phyloP scores from a whole-genome alignment of 768 basidiomycete genomes.

The Royoungia palumana region DNA sequence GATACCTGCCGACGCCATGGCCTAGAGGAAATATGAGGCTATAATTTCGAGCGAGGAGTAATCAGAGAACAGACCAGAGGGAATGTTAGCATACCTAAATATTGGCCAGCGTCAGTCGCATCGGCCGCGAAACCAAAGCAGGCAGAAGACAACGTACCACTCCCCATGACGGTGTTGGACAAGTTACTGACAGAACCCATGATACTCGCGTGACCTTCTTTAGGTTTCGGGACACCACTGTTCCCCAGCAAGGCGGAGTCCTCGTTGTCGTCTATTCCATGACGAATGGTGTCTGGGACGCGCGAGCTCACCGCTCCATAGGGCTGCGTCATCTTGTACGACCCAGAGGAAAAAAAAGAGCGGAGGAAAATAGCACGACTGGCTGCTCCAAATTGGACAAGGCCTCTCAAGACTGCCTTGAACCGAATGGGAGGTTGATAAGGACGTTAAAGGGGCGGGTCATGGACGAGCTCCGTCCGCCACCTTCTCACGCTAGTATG shows the following conservation, averaged over 20 bases:
- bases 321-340: conserved; percentile 63
- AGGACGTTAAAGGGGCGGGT: not conserved
- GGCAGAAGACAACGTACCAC: conserved; percentile 48
- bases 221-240: conserved; percentile 26
- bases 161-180: conserved; percentile 89
- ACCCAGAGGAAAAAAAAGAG: conserved; percentile 10
- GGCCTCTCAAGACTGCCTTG: too few species aligned
- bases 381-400: not conserved
- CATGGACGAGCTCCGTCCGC: too few species aligned
- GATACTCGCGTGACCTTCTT: conserved; percentile 68
- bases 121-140: not conserved
- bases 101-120: not conserved
- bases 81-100: conserved; percentile 81
- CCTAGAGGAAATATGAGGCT: conserved; percentile 40
- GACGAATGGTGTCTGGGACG: conserved; percentile 21
- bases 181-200: conserved; percentile 74
- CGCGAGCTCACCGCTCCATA: conserved; percentile 56
- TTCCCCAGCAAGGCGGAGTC: conserved; percentile 56
- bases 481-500: too few species aligned
- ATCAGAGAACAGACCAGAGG: conserved; percentile 54
- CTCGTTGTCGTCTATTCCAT: conserved; percentile 39
- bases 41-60: not conserved
- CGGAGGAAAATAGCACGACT: not conserved
- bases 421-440: not conserved
- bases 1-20: conserved; percentile 86